Base-by-base conservation (phyloP, 148 eudicot species). In the Vaccinium darrowii region DNA sequence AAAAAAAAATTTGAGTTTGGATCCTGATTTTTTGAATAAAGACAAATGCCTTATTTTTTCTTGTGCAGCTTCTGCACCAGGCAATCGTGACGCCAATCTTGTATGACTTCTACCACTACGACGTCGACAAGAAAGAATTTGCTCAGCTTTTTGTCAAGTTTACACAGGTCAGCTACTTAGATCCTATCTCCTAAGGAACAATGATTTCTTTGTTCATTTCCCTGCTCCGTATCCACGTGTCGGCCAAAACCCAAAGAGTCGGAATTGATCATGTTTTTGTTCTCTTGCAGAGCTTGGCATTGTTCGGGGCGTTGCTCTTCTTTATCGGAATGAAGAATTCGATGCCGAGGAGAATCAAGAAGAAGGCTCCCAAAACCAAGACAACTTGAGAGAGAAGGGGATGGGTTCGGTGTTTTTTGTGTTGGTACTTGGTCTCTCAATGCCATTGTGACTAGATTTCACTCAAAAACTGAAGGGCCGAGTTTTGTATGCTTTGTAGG, bases 21-120 rank as follows among this genome's bases (percentile, higher is more conserved):
- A 1, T 2, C 39, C 39, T 36, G 3, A 36, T 36, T 36, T 36
- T 36, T 36, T 36, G 39, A 36, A 2, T 36, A 36, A 36, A 36
- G 39, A 36, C 39, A 36, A 36, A 36, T 36, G 39, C 39, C 39
- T 36, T 4, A 33, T 15, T 13, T 14, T 11, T 49, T 4, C 71
- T 72, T 78, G 69, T 76, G 78, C 90, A 96, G 98, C 89, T 94
- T 87, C 81, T 94, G 76, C 96, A 95, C 82, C 99, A 95, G 85
- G 93, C 92, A 72, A 86, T 97, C 77, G 84, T 90, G 73, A 89
- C 95, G 39, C 95, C 98, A 43, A 91, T 97, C 86, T 89, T 97
- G 89, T 90, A 91, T 56, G 99, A 97, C 88, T 97, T 97, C 92
- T 97, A 97, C 92, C 95, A 94, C 93, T 93, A 95, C 50, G 98